Percentiles rank a stretch among this genome's conserved stretches.
These are phyloP conservation scores for Botryotinia convoluta DNA, from an alignment of 2,329 filamentous ascomycete genomes.

Conservation along the genomic window DNA sequence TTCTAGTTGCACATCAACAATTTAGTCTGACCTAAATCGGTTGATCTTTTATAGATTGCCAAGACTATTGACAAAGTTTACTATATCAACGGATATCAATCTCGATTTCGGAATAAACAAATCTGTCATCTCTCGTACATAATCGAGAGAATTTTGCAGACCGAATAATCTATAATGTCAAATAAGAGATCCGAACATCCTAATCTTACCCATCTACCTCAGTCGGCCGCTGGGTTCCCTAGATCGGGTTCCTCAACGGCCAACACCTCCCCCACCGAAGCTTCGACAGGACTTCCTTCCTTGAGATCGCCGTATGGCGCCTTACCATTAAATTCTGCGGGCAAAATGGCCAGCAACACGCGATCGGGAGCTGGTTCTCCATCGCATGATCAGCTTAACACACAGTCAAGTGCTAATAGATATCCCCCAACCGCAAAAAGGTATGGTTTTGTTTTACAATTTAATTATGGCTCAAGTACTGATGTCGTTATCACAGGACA, in stretches of 20 bases:
- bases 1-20: conserved; percentile 3
- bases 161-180: conserved; percentile 82
- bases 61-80: conserved; percentile 19
- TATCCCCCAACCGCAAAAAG: conserved; percentile 86
- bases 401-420: conserved; percentile 56
- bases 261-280: conserved; percentile 77
- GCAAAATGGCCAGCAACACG: conserved; percentile 58
- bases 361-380: conserved; percentile 93
- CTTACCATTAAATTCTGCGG: conserved; percentile 57
- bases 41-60: neutral
- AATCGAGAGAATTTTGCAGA: conserved; percentile 33
- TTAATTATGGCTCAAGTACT: neutral
- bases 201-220: conserved; percentile 74
- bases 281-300: conserved; percentile 55
- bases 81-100: neutral
- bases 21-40: neutral
- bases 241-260: conserved; percentile 73
- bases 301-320: conserved; percentile 73
- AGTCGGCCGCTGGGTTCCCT: conserved; percentile 34
- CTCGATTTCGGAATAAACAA: conserved; percentile 20
- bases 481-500: conserved; percentile 55
- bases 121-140: conserved; percentile 34
- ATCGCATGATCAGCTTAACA: conserved; percentile 68
- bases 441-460: conserved; percentile 50
- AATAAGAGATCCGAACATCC: conserved; percentile 82